Conservation (phyloP, 345 rosid species). For the Eutrema japonicum region DNA sequence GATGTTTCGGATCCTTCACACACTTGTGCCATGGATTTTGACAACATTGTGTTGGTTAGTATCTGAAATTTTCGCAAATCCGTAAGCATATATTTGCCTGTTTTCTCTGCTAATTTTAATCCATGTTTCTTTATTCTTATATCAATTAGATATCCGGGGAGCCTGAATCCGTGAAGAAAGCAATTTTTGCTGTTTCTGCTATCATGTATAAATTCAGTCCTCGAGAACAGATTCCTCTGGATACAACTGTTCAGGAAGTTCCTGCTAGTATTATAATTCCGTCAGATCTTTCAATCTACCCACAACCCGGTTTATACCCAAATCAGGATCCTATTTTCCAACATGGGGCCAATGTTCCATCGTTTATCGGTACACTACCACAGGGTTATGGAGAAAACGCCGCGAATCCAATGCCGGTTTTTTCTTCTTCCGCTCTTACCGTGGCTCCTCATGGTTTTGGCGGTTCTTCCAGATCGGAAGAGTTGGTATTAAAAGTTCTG, state of each 20-base stretch:
- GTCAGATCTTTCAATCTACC: conserved; percentile 81
- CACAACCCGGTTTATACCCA: conserved; percentile 71
- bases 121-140: conserved; percentile 8
- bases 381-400: conserved; percentile 72
- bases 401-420: conserved; percentile 64
- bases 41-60: conserved; percentile 81
- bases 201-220: conserved; percentile 89
- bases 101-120: conserved; percentile 11
- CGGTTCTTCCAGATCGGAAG: conserved; percentile 61
- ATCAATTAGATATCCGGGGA: conserved; percentile 76
- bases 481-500: conserved; percentile 65
- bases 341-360: conserved; percentile 63
- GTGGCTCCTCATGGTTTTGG: conserved; percentile 60
- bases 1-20: conserved; percentile 82
- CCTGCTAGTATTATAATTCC: conserved; percentile 83
- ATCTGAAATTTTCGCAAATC: not conserved
- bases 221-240: conserved; percentile 86
- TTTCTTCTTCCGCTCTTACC: conserved; percentile 72
- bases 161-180: conserved; percentile 76
- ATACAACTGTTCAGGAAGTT: conserved; percentile 66
- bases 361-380: conserved; percentile 64
- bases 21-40: conserved; percentile 92
- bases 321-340: conserved; percentile 62
- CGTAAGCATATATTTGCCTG: not conserved
- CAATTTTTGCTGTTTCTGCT: conserved; percentile 80